These are phyloP conservation scores for Thalassia testudinum DNA, from an alignment of 116 monocot species.

Conservation along the genomic window DNA sequence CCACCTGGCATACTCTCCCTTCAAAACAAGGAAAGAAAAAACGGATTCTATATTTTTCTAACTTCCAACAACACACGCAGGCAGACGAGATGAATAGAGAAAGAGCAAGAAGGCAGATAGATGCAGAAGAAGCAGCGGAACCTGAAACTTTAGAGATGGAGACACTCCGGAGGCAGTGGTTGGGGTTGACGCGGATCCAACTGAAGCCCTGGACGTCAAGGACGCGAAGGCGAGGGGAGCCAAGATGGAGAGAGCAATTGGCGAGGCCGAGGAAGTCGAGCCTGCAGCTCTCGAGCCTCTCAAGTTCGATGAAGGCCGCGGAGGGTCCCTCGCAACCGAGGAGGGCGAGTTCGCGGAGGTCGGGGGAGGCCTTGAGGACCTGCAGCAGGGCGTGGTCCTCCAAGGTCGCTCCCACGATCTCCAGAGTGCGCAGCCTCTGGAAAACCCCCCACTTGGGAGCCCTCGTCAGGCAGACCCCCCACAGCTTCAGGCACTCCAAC, in stretches of 20 bases:
- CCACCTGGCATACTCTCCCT: constrained; percentile 66
- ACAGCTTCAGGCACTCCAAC: constrained; percentile 70
- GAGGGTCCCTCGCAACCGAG: constrained; percentile 68
- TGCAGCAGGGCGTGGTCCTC: constrained; percentile 30
- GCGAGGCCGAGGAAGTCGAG: constrained; percentile 60
- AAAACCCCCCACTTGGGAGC: constrained; percentile 56
- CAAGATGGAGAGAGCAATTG: constrained; percentile 26
- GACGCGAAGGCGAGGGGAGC: constrained; percentile 26
- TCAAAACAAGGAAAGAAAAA: neutral
- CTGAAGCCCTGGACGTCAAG: constrained; percentile 75
- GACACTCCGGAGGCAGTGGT: constrained; percentile 34
- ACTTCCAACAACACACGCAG: too few relatives aligned
- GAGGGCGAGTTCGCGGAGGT: constrained; percentile 57
- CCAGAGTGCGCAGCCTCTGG: constrained; percentile 27
- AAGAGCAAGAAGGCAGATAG: too few relatives aligned
- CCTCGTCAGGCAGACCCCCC: constrained; percentile 54
- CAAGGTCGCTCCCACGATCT: constrained; percentile 63
- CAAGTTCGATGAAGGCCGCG: constrained; percentile 29
- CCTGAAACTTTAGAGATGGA: constrained; percentile 72
- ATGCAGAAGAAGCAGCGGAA: constrained; percentile 3
- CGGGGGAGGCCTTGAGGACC: constrained; percentile 47
- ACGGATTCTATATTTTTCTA: too few relatives aligned
- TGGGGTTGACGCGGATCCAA: constrained; percentile 39
- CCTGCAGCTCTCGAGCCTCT: constrained; percentile 54
- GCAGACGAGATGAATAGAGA: neutral